Conservation (phyloP, 1,284 basidiomycete genomes). For the Microbotryum scabiosae region DNA sequence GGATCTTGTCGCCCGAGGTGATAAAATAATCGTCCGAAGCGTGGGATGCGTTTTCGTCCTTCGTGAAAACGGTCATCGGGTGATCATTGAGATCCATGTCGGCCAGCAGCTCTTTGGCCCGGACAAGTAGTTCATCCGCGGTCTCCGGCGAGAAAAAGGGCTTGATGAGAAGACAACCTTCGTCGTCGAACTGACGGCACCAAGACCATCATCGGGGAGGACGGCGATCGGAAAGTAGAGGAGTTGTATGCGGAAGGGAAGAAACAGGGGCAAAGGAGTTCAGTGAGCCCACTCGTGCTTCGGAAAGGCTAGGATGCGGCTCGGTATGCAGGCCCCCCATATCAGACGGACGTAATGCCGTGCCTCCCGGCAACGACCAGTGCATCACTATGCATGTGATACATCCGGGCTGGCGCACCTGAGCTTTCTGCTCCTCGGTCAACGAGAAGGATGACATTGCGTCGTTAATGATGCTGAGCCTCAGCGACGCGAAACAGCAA, state of each 20-base stretch:
- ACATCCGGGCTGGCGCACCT: neutral
- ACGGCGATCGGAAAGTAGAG: neutral
- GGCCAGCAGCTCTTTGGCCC: conserved; percentile 49
- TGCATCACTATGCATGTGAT: neutral
- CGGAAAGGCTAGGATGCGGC: neutral
- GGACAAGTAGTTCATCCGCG: conserved; percentile 55
- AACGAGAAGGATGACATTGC: conserved; percentile 4
- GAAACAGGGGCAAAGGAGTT: too few relatives aligned
- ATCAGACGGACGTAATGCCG: neutral
- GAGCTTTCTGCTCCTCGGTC: conserved; percentile 11
- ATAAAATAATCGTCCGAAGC: conserved; percentile 90
- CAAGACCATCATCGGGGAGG: neutral
- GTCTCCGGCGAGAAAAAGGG: conserved; percentile 58
- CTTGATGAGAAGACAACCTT: conserved; percentile 66
- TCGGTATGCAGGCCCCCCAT: neutral
- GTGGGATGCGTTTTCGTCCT: conserved; percentile 54
- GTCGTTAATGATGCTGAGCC: too few relatives aligned
- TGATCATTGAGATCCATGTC: conserved; percentile 69
- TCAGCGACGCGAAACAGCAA: too few relatives aligned
- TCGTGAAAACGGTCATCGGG: conserved; percentile 82
- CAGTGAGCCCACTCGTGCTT: neutral
- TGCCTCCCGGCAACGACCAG: too few relatives aligned
- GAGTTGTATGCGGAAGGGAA: neutral
- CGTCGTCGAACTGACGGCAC: conserved; percentile 24
- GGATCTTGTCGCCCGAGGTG: conserved; percentile 80